These are phyloP conservation scores for Cryptosporidium felis DNA, from an alignment of 169 alveolate species.

Conservation along the genomic window DNA sequence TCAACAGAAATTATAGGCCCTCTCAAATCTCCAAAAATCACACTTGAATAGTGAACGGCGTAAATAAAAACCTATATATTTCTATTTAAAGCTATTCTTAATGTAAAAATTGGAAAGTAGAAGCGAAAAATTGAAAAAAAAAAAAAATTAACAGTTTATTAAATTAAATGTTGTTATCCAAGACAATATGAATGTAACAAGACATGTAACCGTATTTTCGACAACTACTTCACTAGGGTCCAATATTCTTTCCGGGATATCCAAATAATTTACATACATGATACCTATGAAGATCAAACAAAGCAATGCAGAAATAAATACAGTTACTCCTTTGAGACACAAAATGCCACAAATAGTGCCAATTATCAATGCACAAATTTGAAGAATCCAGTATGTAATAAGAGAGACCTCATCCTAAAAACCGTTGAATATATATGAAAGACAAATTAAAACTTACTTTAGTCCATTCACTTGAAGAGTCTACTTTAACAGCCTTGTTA, in stretches of 20 bases:
- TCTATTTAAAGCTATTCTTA: background rate
- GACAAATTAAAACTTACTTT: slow-evolving; percentile 33
- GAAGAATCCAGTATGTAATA: slow-evolving; percentile 52
- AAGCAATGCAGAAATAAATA: slow-evolving; percentile 38
- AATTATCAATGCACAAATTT: slow-evolving; percentile 13
- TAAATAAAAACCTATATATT: background rate
- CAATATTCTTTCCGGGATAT: slow-evolving; percentile 59
- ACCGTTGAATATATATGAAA: background rate
- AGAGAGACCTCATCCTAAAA: slow-evolving; percentile 65
- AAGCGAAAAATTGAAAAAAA: background rate
- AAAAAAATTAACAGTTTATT: background rate
- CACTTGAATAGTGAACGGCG: background rate
- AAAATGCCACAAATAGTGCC: slow-evolving; percentile 22
- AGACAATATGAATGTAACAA: slow-evolving; percentile 45
- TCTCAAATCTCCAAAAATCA: too few relatives aligned
- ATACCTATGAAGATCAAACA: slow-evolving; percentile 42
- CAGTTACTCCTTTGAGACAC: slow-evolving; percentile 21
- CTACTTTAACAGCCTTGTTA: slow-evolving; percentile 38
- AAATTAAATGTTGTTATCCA: slow-evolving; percentile 46
- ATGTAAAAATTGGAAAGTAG: background rate
- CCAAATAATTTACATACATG: slow-evolving; percentile 10
- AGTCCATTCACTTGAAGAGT: slow-evolving; percentile 50
- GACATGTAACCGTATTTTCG: slow-evolving; percentile 45
- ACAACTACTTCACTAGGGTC: slow-evolving; percentile 65
- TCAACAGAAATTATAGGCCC: background rate